phyloP scores from a whole-genome alignment of 495 filamentous ascomycete species.

The Penicillium malachiteum region DNA sequence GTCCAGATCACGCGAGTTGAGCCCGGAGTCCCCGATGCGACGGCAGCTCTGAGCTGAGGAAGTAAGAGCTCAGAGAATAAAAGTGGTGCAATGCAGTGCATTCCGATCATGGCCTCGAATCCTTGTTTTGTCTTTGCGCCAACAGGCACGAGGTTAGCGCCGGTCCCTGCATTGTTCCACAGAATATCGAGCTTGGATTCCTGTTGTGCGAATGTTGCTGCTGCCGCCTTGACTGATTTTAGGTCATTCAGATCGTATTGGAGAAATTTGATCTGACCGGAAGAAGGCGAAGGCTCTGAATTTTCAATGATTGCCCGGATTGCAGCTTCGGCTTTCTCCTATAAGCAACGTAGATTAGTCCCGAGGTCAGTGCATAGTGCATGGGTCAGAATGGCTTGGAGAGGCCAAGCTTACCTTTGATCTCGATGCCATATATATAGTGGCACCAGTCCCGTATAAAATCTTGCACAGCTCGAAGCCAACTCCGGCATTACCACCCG shows the following conservation, averaged over 20 bases:
- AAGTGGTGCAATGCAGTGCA: conserved; percentile 10
- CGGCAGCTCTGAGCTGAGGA: conserved; percentile 12
- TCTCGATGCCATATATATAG: conserved; percentile 34
- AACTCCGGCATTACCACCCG: conserved; percentile 34
- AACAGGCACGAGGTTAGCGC: conserved; percentile 1
- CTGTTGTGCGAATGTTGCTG: conserved; percentile 19
- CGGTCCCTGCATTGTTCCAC: conserved; percentile 45
- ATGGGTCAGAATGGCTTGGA: too few species aligned
- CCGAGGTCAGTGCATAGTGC: too few species aligned
- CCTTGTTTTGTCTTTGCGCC: conserved; percentile 10
- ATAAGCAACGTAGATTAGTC: not conserved
- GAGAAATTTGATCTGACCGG: conserved; percentile 38
- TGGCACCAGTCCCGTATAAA: conserved; percentile 32
- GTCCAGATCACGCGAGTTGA: conserved; percentile 37
- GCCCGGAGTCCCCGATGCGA: conserved; percentile 2
- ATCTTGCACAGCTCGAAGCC: conserved; percentile 38
- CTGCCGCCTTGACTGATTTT: conserved; percentile 37
- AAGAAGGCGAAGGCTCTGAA: not conserved
- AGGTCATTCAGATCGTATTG: conserved; percentile 39
- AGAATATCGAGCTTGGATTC: conserved; percentile 41
- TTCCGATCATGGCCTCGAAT: conserved; percentile 11
- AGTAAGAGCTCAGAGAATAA: conserved; percentile 14
- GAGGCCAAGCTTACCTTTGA: conserved; percentile 12
- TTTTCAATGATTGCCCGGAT: conserved; percentile 14
- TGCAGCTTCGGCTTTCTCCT: conserved; percentile 31